Conservation (phyloP, 163 green algal species). For the Scenedesmus sp. region DNA sequence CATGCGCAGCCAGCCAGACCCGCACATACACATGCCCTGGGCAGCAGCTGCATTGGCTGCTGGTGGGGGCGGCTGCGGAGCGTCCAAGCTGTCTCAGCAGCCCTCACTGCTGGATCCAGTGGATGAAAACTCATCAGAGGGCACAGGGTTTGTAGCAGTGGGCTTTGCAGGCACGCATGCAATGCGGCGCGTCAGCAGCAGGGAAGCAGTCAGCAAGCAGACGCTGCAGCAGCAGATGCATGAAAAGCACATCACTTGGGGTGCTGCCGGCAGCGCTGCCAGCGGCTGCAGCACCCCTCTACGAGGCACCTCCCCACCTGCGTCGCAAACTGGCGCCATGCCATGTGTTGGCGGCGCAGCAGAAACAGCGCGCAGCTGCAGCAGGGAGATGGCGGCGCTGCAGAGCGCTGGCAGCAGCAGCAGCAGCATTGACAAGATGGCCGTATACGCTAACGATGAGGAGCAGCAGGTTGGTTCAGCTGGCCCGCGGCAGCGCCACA, state of each 20-base stretch:
- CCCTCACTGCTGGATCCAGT: background rate
- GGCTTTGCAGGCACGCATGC: slow-evolving; percentile 2
- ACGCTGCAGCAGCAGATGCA: slow-evolving; percentile 8
- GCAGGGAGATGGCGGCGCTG: background rate
- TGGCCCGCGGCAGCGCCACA: background rate
- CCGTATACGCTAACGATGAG: background rate
- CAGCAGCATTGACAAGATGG: background rate
- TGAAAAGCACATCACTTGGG: background rate
- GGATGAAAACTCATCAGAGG: background rate
- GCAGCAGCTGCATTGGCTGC: slow-evolving; percentile 2
- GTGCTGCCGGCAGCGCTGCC: background rate
- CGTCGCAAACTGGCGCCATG: background rate
- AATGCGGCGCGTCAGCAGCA: background rate
- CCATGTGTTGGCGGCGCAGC: background rate
- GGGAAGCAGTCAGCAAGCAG: background rate
- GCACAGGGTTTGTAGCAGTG: background rate
- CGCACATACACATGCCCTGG: background rate
- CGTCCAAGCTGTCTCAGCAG: background rate
- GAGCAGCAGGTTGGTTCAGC: background rate
- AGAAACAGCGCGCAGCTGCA: background rate
- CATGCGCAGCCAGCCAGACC: background rate
- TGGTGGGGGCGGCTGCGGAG: background rate
- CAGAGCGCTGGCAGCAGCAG: background rate
- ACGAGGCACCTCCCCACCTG: background rate
- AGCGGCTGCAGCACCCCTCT: background rate